Base-by-base conservation (phyloP, 257 asterid genomes). In the Ocimum tenuiflorum region DNA sequence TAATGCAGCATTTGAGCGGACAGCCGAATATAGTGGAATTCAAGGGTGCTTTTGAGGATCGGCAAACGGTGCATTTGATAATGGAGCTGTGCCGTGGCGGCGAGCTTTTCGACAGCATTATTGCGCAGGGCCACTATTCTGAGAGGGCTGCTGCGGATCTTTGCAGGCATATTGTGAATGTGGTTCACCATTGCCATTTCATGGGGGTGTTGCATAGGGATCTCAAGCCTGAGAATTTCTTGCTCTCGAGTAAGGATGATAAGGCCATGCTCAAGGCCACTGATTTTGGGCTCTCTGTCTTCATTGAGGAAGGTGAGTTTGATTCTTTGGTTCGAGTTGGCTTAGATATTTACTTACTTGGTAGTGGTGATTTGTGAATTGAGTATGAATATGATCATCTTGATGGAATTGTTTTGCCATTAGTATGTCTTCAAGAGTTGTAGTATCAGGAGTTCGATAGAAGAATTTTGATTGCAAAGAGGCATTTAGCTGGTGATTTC, bases 181-280 rank as follows among this genome's bases (percentile, higher is more conserved):
- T 86, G 23, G 94, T 86, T 24, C 82, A 81, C 46, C 86, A 83
- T 71, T 86, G 94, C 67, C 94, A 86, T 77, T 86, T 83, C 49
- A 83, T 83, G 90, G 94, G 94, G 57, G 94, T 86, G 69, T 67
- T 85, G 82, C 89, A 83, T 75, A 79, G 92, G 74, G 92, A 85
- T 85, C 89, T 85, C 3, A 86, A 86, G 78, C 90, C 94, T 0
- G 94, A 83, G 79, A 86, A 86, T 64, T 86, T 86, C 77, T 69
- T 86, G 74, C 90, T 83, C 24, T 71, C 87, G 10, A 86, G 83
- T 50, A 86, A 86, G 78, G 84, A 73, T 19, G 83, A 74, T 0
- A 78, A 80, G 54, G 79, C 90, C 2, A 80, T 63, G 79, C 58
- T 86, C 29, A 86, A 83, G 63, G 94, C 94, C 0, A 86, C 88